These are phyloP conservation scores for Huntiella bhutanensis DNA, from an alignment of 2,329 filamentous ascomycete genomes.

Conservation along the genomic window DNA sequence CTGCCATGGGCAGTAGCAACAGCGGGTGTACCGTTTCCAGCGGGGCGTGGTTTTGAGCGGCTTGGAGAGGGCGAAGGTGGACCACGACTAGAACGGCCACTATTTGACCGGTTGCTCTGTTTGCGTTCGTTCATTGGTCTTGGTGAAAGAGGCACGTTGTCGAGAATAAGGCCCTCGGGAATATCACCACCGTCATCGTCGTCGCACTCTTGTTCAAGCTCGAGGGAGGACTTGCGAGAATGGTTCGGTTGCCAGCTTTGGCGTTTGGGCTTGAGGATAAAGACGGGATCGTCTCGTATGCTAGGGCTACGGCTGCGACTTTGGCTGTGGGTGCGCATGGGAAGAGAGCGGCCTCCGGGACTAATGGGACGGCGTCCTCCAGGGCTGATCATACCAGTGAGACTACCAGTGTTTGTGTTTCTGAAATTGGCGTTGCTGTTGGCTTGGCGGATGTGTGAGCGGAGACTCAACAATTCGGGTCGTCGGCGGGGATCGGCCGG, in stretches of 20 bases:
- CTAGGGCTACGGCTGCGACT: constrained; percentile 32
- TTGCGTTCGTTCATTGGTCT: constrained; percentile 35
- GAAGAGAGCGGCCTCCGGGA: constrained; percentile 7
- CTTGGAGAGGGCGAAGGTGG: constrained; percentile 9
- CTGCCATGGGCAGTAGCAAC: constrained; percentile 40
- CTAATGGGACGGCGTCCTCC: constrained; percentile 6
- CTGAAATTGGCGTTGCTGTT: constrained; percentile 31
- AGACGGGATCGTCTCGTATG: constrained; percentile 24
- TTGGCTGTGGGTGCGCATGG: constrained; percentile 9
- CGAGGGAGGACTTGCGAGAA: constrained; percentile 46
- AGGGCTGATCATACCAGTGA: constrained; percentile 16
- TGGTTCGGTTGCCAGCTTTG: constrained; percentile 54
- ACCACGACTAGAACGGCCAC: constrained; percentile 15
- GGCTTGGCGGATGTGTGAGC: constrained; percentile 25
- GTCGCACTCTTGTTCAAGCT: constrained; percentile 59
- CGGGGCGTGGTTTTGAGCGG: constrained; percentile 27
- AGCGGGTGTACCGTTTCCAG: constrained; percentile 46
- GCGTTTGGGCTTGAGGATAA: constrained; percentile 26
- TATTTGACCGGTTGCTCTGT: constrained; percentile 20
- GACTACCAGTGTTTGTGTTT: constrained; percentile 26
- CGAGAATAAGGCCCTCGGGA: constrained; percentile 58
- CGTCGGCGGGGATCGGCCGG: constrained; percentile 15
- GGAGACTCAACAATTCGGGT: constrained; percentile 22
- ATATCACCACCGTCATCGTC: constrained; percentile 59
- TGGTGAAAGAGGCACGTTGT: constrained; percentile 72